These are phyloP conservation scores for Corynespora cassiicola DNA, from an alignment of 2,329 filamentous ascomycete species.

Conservation along the genomic window DNA sequence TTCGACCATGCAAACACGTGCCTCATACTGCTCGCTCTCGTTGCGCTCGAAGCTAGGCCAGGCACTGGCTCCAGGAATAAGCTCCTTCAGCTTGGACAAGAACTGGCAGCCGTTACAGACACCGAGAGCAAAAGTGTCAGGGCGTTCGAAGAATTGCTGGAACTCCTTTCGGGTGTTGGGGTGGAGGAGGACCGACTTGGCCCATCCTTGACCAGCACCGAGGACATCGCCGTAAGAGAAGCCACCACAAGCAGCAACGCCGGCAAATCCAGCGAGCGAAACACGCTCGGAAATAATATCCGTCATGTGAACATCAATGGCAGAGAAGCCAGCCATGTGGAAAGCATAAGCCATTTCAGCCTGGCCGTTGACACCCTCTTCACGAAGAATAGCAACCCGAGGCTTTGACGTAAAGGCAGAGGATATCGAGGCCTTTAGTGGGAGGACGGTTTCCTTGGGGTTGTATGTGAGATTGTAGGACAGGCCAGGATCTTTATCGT, in stretches of 20 bases:
- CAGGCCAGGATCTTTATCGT: constrained; percentile 81
- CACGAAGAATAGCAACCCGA: constrained; percentile 88
- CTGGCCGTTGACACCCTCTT: constrained; percentile 94
- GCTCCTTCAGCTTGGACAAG: constrained; percentile 78
- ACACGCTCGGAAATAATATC: constrained; percentile 81
- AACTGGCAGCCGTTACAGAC: constrained; percentile 99
- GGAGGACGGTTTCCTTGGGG: constrained; percentile 77
- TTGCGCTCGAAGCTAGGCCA: constrained; percentile 93
- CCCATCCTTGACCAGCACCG: constrained; percentile 96
- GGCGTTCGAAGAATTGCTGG: constrained; percentile 81
- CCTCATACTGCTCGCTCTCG: constrained; percentile 87
- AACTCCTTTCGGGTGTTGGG: constrained; percentile 78
- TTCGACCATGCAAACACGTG: constrained; percentile 83
- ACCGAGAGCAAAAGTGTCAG: constrained; percentile 89
- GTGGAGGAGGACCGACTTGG: constrained; percentile 89
- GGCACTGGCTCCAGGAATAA: constrained; percentile 81
- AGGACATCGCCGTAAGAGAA: constrained; percentile 95
- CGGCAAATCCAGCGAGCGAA: constrained; percentile 82
- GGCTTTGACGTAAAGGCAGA: constrained; percentile 68
- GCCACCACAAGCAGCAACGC: constrained; percentile 92
- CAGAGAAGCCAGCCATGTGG: constrained; percentile 85
- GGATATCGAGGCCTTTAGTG: constrained; percentile 69
- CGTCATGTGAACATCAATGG: constrained; percentile 96
- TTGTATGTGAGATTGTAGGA: constrained; percentile 83
- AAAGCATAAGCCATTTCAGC: constrained; percentile 99